phyloP scores from a whole-genome alignment of 202 grass and related monocot species.

The Hordeum pubiflorum region DNA sequence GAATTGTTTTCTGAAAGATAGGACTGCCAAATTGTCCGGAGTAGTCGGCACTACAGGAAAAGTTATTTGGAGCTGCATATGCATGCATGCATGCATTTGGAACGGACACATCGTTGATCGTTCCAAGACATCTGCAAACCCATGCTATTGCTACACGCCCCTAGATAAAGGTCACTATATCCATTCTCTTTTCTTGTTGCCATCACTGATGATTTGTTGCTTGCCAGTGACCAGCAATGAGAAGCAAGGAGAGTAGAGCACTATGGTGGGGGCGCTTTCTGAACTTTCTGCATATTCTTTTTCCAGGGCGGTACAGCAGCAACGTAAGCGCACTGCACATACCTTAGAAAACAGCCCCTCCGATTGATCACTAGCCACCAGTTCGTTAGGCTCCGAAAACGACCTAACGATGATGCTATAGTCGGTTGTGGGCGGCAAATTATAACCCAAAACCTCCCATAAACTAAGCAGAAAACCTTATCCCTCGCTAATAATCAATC shows the following conservation, averaged over 20 bases:
- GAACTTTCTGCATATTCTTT: constrained; percentile 19
- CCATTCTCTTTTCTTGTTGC: not conserved
- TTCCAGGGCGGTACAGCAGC: not conserved
- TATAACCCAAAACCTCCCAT: constrained; percentile 28
- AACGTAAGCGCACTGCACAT: constrained; percentile 17
- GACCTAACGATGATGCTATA: constrained; percentile 42
- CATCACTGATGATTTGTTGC: not conserved
- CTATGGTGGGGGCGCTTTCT: constrained; percentile 5
- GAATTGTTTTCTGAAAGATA: not conserved
- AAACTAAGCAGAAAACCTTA: constrained; percentile 26
- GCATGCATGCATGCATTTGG: not conserved
- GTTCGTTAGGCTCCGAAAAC: constrained; percentile 20
- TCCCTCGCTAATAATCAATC: constrained; percentile 29
- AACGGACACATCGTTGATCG: not conserved
- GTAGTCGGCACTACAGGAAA: not conserved
- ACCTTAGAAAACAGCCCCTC: constrained; percentile 19
- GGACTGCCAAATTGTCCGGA: not conserved
- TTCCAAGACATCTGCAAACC: not conserved
- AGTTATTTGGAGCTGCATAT: not conserved
- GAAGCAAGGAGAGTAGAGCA: not conserved
- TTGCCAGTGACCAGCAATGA: not conserved
- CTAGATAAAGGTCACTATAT: constrained; percentile 8
- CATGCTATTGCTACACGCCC: not conserved
- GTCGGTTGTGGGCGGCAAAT: constrained; percentile 74
- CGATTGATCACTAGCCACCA: constrained; percentile 28